A percentile compares a stretch with the other conserved stretches of the same genome.
These are phyloP conservation scores for Phytophthora idaei DNA, from an alignment of 352 stramenopile species.

Conservation along the genomic window DNA sequence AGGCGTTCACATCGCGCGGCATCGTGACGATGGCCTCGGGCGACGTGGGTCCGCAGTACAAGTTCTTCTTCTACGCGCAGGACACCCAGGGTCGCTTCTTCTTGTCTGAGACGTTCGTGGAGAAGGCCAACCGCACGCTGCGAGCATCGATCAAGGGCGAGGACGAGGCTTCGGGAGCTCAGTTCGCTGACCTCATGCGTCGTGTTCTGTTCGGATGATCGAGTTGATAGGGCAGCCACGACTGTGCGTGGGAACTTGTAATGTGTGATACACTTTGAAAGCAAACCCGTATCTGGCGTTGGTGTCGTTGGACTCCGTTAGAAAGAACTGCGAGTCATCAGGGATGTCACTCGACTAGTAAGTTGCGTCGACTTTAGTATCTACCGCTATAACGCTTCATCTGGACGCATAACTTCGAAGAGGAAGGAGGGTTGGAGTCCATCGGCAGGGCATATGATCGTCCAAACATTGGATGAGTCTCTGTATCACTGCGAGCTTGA, in stretches of 20 bases:
- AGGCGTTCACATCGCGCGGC: conserved; percentile 54
- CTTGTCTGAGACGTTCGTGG: conserved; percentile 74
- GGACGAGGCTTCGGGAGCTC: conserved; percentile 56
- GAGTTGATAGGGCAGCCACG: conserved; percentile 5
- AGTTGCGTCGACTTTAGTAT: conserved; percentile 17
- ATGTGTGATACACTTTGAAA: conserved; percentile 33
- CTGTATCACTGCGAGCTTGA: too few species aligned
- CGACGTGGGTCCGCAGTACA: conserved; percentile 81
- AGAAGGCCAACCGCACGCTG: conserved; percentile 69
- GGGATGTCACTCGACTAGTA: not conserved
- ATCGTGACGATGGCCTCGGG: conserved; percentile 85
- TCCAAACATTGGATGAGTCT: too few species aligned
- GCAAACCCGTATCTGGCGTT: conserved; percentile 2
- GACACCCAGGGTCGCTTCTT: conserved; percentile 66
- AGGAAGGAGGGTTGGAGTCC: too few species aligned
- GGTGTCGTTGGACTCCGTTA: too few species aligned
- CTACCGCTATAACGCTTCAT: not conserved
- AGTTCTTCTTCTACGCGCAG: conserved; percentile 89
- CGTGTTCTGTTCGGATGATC: conserved; percentile 55
- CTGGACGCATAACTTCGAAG: too few species aligned
- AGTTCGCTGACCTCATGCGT: conserved; percentile 72
- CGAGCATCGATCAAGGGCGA: conserved; percentile 80
- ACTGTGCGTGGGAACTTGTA: conserved; percentile 20
- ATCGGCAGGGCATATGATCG: too few species aligned
- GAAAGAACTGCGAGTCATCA: too few species aligned